Evolutionary conservation across 306 rosid genomes (phyloP).

Genomic region (Urtica urens): DNA sequence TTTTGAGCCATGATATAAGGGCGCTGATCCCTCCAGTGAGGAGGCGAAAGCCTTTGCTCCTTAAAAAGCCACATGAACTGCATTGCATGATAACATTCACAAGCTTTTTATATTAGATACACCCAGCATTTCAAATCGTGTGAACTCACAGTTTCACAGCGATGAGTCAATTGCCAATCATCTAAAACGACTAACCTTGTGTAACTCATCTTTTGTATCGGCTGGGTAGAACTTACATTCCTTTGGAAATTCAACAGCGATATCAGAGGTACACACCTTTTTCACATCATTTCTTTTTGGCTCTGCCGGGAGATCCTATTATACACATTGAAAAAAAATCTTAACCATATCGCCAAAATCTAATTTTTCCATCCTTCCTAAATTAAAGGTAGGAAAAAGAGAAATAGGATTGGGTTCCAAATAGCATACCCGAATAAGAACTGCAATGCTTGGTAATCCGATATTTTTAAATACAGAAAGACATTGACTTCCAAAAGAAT

Average conservation of each 20-base stretch:
- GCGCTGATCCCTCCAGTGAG: conserved; percentile 82
- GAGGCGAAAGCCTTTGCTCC: conserved; percentile 77
- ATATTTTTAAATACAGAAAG: conserved; percentile 84
- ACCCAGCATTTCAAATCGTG: not conserved
- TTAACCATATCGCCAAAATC: conserved; percentile 2
- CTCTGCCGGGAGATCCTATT: conserved; percentile 76
- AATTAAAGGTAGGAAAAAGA: not conserved
- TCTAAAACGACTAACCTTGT: conserved; percentile 46
- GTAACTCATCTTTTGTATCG: conserved; percentile 80
- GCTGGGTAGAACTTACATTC: conserved; percentile 81
- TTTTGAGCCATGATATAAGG: conserved; percentile 65
- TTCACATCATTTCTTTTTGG: conserved; percentile 58
- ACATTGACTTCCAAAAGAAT: conserved; percentile 84
- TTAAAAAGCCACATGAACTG: conserved; percentile 91
- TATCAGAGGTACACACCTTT: conserved; percentile 56
- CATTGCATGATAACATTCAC: conserved; percentile 9
- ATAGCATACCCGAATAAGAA: conserved; percentile 73
- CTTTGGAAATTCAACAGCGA: conserved; percentile 76
- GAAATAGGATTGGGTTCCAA: conserved; percentile 5
- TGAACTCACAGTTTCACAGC: not conserved
- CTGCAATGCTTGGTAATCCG: conserved; percentile 87
- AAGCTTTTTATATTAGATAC: not conserved
- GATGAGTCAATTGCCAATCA: conserved; percentile 1
- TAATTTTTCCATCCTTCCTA: no score
- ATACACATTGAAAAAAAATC: conserved; percentile 11